phyloP scores from a whole-genome alignment of 2,329 filamentous ascomycete genomes.

The Beauveria medogensis region DNA sequence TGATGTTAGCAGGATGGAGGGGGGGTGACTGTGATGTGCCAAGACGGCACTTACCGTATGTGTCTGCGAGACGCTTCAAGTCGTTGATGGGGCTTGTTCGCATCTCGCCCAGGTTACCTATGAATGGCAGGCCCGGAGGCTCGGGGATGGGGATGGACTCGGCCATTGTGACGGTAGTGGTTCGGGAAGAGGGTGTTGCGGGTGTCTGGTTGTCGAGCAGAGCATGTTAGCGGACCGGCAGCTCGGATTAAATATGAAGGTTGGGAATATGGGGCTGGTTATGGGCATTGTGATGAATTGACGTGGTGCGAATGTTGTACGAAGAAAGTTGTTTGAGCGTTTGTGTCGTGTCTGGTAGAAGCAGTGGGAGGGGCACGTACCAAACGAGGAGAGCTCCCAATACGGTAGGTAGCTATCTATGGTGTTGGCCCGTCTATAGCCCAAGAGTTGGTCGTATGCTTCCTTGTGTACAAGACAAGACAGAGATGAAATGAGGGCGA shows the following conservation, averaged over 20 bases:
- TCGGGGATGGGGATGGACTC: conserved; percentile 47
- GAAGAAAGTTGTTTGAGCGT: neutral
- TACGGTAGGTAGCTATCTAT: neutral
- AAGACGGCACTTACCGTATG: conserved; percentile 48
- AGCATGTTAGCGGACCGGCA: neutral
- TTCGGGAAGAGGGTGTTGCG: neutral
- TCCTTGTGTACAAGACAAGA: neutral
- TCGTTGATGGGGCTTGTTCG: conserved; percentile 50
- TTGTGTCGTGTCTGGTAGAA: neutral
- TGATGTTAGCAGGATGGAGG: neutral
- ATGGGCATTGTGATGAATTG: neutral
- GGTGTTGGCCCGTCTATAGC: neutral
- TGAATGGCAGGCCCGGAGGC: conserved; percentile 53
- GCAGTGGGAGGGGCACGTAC: neutral
- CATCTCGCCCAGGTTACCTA: conserved; percentile 60
- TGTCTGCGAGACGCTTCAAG: conserved; percentile 49
- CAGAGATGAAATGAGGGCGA: neutral
- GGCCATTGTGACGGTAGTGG: conserved; percentile 20
- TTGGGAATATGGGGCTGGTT: neutral
- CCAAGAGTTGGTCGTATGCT: neutral
- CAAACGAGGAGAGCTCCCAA: neutral
- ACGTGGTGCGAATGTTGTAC: neutral
- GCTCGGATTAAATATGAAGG: neutral
- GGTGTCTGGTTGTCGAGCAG: neutral
- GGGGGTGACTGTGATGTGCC: too few relatives aligned